Evolutionary conservation across 2,329 filamentous ascomycete genomes (phyloP), one percentile per base, ranked within the genome.

Genomic region (Xylaria sp.): DNA sequence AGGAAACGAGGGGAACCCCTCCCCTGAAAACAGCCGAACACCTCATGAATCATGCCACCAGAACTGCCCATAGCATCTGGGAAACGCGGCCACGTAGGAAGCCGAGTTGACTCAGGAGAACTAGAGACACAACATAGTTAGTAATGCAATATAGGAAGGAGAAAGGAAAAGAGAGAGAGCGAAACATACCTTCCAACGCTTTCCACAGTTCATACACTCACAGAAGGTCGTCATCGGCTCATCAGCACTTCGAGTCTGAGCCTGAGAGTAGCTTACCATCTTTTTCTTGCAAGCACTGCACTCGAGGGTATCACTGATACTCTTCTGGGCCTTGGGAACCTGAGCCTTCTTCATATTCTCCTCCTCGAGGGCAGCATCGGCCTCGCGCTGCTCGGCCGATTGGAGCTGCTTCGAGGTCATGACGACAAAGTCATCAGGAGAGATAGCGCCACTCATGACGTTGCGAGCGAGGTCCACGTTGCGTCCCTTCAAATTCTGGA

Each of bases 281-380:
- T 90, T 92, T 82, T 96, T 83, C 69, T 90, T 90, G 77, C 94
- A 99, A 75, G 92, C 92, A 71, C 91, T 85, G 78, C 94, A 99
- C 76, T 91, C 88, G 70, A 97, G 82, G 59, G 88, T 90, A 72
- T 89, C 88, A 73, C 88, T 92, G 77, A 97, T 91, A 72, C 89
- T 92, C 82, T 92, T 94, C 76, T 96, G 89, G 16, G 86, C 89
- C 80, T 92, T 89, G 59, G 93, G 90, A 9, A 96, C 92, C 86
- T 97, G 95, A 1, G 94, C 91, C 76, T 93, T 91, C 79, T 92
- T 92, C 90, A 97, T 92, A 76, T 99, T 99, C 76, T 97, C 91
- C 76, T 90, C 86, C 72, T 92, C 83, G 54, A 96, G 82, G 73
- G 86, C 85, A 67, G 83, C 79, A 67, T 97, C 92, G 71, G 88